Base-by-base conservation (phyloP, 352 stramenopile species). In the Vaucheria bursata region DNA sequence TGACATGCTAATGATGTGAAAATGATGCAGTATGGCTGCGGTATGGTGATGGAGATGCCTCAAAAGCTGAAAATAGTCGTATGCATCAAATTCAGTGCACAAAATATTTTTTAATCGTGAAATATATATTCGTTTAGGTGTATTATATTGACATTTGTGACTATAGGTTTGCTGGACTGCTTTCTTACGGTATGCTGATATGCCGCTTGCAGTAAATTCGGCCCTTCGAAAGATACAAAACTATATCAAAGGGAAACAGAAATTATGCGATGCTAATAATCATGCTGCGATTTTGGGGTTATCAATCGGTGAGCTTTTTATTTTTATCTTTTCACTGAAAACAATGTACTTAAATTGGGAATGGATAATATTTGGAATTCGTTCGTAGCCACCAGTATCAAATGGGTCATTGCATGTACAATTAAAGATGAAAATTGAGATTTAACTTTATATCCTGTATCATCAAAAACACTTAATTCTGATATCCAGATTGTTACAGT, bases 141-240 rank as follows among this genome's bases (percentile, higher is more conserved):
- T 7, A 2, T 37, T 34, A 31, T 2, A 31, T 68, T 34, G 53
- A 31, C 35, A 31, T 73, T 6, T 37, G 70, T 2, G 6, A 33
- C n/a, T 18, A 36, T 49, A 83, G 78, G 78, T 83, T 8, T 74
- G 74, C 40, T 83, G 75, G 8, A 50, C 80, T 4, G 78, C 72
- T 29, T 83, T 83, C 12, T 52, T 83, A 25, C 64, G 73, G 29
- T 68, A 80, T 12, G 69, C 52, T 33, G 78, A 79, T 0, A 73
- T 74, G 40, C 78, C 78, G 25, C 78, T 74, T 3, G 52, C 78
- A 12, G 78, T 83, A 3, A 40, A 76, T 12, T 64, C 78, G n/a
- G 78, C 78, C 1, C 37, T 83, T 18, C 33, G 38, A 7, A 73
- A 71, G 32, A 73, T 79, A 8, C 72, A 71, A 37, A 45, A 34